These are phyloP conservation scores for Xylariaceae sp. DNA, from an alignment of 2,329 filamentous ascomycete genomes.

Conservation along the genomic window DNA sequence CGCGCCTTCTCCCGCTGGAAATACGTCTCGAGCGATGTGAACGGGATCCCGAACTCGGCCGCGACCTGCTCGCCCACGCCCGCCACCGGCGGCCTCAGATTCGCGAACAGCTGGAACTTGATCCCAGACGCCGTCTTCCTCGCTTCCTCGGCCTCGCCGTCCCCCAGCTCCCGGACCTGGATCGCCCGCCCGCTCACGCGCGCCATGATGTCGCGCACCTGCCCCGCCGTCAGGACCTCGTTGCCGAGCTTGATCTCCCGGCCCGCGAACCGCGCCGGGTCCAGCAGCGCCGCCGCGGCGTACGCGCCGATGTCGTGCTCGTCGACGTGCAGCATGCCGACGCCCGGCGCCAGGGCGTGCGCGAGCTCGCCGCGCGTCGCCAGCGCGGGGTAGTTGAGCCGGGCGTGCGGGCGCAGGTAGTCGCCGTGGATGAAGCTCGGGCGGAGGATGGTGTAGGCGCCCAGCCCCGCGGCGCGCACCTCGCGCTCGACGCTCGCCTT, in stretches of 20 bases:
- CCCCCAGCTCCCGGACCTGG: slow-evolving; percentile 10
- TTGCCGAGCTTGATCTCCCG: slow-evolving; percentile 28
- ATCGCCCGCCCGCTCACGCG: slow-evolving; percentile 29
- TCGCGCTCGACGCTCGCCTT: slow-evolving; percentile 33
- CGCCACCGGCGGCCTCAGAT: slow-evolving; percentile 13
- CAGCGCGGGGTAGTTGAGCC: slow-evolving; percentile 26
- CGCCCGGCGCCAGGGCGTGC: slow-evolving; percentile 17
- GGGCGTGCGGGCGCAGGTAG: slow-evolving; percentile 17
- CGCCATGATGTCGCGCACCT: slow-evolving; percentile 23
- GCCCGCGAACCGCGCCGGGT: slow-evolving; percentile 25
- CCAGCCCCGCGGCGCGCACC: slow-evolving; percentile 24
- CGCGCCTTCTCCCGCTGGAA: slow-evolving; percentile 20
- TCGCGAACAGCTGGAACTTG: slow-evolving; percentile 23
- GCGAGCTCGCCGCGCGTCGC: slow-evolving; percentile 23
- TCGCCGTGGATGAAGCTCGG: slow-evolving; percentile 27
- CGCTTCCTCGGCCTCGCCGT: slow-evolving; percentile 18
- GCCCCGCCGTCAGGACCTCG: slow-evolving; percentile 26
- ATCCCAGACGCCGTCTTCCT: slow-evolving; percentile 13
- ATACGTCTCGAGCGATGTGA: slow-evolving; percentile 23
- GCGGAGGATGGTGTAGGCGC: slow-evolving; percentile 30
- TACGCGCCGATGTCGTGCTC: slow-evolving; percentile 28
- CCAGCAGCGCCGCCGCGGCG: slow-evolving; percentile 26
- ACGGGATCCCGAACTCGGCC: slow-evolving; percentile 25
- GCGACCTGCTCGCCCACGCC: slow-evolving; percentile 13
- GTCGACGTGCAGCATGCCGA: slow-evolving; percentile 25